Evolutionary conservation across 2,329 filamentous ascomycete species (phyloP), one percentile per base, ranked within the genome.

Genomic region (Fusarium proliferatum): DNA sequence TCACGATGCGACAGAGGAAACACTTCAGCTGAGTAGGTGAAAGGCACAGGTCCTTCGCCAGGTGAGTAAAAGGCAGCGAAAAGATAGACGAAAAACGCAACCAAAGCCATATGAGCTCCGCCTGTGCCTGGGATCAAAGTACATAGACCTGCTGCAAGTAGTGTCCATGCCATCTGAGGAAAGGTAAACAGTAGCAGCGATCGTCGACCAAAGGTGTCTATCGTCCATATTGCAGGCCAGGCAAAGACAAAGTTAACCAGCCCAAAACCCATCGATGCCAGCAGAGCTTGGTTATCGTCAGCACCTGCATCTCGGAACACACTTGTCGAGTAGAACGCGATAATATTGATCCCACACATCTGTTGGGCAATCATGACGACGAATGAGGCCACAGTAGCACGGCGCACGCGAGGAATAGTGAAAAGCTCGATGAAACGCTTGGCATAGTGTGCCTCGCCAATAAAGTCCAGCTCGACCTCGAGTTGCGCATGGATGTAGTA

Each of bases 361-460:
- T 93, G 91, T 80, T 93, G 91, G 1, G 90, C 90, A 76, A 93
- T 90, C 94, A 97, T 97, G 74, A 96, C 93, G 3, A 90, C 90
- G 72, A 91, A 93, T 2, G 93, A 92, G 10, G 94, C 94, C 36
- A 93, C 86, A 7, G 91, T 95, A 6, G 94, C 94, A 45, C 92
- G 88, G 19, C 91, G 88, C 16, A 93, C 85, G 52, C 92, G 88
- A 3, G 92, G 91, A 64, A 94, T 87, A 16, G 90, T 92, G 77
- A 94, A 92, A 3, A 92, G 84, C 78, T 94, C 88, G 42, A 87
- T 75, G 72, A 94, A 90, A 21, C 92, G 89, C 28, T 84, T 88
- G 56, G 90, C 39, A 76, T 92, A 92, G 80, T 87, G 91, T 76
- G 83, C 88, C 10, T 86, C 77, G 38, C 80, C 83, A 26, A 86